Base-by-base conservation (phyloP, 352 stramenopile genomes). In the Phytophthora hybrid region DNA sequence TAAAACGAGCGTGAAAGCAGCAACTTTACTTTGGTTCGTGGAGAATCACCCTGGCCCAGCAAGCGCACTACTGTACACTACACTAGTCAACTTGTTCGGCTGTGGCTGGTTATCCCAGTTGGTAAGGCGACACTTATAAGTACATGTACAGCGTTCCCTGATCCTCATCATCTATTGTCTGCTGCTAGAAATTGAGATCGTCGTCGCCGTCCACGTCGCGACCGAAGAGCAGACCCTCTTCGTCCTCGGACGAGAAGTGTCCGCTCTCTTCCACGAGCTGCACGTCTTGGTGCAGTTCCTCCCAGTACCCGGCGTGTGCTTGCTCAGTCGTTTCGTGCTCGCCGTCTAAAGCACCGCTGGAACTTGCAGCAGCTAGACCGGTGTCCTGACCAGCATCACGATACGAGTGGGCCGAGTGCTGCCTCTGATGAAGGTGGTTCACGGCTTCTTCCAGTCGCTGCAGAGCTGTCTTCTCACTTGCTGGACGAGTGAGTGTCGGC, bases 251-350 rank as follows among this genome's bases (percentile, higher is more conserved):
- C 14, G 87, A 94, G 52, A 91, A 94, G 11, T 80, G 76, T 1
- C 85, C 85, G 59, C 78, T 88, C 54, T 94, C 87, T 44, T 94
- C 87, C n/a, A 94, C 85, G 26, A 93, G 79, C 67, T 93, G 74
- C 61, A 93, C 78, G 41, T 89, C 78, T 65, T 88, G 81, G 34
- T 93, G 85, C 37, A 94, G 66, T 63, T 93, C 84, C 52, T 89
- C 82, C 87, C 87, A 93, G 71, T 93, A 89, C 18, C 66, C 68
- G 61, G 54, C 49, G 10, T 67, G 53, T 54, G 68, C 41, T 70
- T 77, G 69, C 44, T 77, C 68, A 67, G 60, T 13, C 39, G 31
- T 21, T 59, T 65, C 51, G 7, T 23, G 16, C 18, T 61, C 63
- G 32, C n/a, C 55, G n/a, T 32, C 53, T 59, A 31, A 7, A 8